Base-by-base conservation (phyloP, 768 basidiomycete genomes). In the Crucibulum laeve region DNA sequence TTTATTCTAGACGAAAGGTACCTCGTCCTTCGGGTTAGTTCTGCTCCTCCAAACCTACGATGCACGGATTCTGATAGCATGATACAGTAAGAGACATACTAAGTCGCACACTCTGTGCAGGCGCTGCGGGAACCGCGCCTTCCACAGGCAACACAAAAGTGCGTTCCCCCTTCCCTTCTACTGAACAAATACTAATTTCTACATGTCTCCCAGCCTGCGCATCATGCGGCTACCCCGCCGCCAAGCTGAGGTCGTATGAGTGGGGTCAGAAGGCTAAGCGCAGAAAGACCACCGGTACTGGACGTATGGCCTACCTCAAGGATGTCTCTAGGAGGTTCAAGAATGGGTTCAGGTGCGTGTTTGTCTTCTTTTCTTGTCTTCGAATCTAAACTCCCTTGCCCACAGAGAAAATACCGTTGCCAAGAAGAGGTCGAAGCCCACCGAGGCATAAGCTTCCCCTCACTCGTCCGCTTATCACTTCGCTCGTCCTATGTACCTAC, bases 181-280 rank as follows among this genome's bases (percentile, higher is more conserved):
- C 18, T 32, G 26, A n/a, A 15, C 11, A 19, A 18, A 3, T 11
- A 13, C 25, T 21, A 11, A 8, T 43, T 26, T 35, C 8, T 37
- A 11, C 8, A 25, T 21, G 23, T 40, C 5, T 40, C 5, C 5
- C 60, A 96, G 93, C 84, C 47, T 98, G 96, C 71, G 87, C 85
- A 18, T 88, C 91, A 64, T 97, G 96, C 66, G 96, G 95, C 45
- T 98, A 92, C 73, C 96, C 96, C 35, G 72, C 91, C 44, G 94
- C 96, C 43, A 98, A 91, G 73, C 70, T 95, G 58, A 84, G 95
- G 60, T 93, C 91, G 58, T 98, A 83, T 70, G 88, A 97, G 71
- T 98, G 96, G 96, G 92, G 93, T 54, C 79, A 84, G 65, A 99
- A 99, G 81, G 96, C 96, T 43, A 97, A 98, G 84, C 87, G 96